Conservation (phyloP, 1,284 basidiomycete species). For the Marasmius oreades region DNA sequence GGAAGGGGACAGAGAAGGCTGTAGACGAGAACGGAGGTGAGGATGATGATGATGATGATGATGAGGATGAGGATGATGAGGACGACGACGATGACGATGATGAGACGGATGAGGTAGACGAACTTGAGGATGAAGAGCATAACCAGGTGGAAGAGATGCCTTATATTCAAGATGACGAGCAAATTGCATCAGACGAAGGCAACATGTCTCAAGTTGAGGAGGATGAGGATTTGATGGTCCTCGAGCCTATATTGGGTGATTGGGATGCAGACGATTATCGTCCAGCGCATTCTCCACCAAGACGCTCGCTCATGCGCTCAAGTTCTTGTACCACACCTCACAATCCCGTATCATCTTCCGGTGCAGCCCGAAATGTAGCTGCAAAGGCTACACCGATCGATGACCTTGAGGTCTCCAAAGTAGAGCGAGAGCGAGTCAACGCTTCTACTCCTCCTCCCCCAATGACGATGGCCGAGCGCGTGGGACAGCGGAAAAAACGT, state of each 20-base stretch:
- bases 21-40: neutral
- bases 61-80: neutral
- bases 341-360: neutral
- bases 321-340: too few relatives aligned
- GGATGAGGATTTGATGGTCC: neutral
- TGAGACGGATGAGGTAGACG: neutral
- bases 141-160: neutral
- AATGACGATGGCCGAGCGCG: too few relatives aligned
- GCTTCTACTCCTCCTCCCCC: too few relatives aligned
- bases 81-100: neutral
- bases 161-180: neutral
- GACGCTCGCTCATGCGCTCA: neutral
- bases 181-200: neutral
- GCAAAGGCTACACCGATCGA: neutral
- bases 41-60: neutral
- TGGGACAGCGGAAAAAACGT: neutral
- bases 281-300: neutral
- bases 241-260: neutral
- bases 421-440: too few relatives aligned
- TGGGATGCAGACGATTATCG: neutral
- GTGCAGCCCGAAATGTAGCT: neutral
- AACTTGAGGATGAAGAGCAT: neutral
- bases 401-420: neutral
- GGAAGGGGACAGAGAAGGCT: neutral
- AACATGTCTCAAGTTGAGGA: neutral